These are phyloP conservation scores for Hemileia vastatrix DNA, from an alignment of 1,284 basidiomycete species.

Conservation along the genomic window DNA sequence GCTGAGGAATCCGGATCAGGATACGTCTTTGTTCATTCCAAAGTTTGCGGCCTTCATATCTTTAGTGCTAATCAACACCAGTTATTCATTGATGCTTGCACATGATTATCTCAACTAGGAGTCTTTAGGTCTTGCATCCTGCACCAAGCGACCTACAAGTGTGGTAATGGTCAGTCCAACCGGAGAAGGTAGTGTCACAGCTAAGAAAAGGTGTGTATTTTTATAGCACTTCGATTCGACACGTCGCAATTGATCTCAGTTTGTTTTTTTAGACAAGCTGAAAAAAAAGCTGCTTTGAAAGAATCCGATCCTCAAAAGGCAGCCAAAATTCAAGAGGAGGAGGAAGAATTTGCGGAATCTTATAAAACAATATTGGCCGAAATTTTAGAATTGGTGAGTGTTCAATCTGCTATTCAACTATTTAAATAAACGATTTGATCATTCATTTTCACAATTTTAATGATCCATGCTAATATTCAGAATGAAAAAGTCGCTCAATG, in stretches of 20 bases:
- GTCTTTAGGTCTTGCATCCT: slow-evolving; percentile 75
- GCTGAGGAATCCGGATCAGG: slow-evolving; percentile 91
- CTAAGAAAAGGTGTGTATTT: slow-evolving; percentile 12
- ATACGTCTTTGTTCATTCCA: slow-evolving; percentile 57
- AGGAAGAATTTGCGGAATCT: slow-evolving; percentile 17
- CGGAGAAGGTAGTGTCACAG: slow-evolving; percentile 24
- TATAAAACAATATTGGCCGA: slow-evolving; percentile 14
- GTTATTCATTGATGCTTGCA: slow-evolving; percentile 33
- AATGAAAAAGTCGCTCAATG: too few relatives aligned
- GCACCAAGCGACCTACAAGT: slow-evolving; percentile 94
- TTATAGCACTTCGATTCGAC: neutral
- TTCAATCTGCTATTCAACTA: neutral
- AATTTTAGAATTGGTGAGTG: slow-evolving; percentile 17
- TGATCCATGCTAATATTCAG: too few relatives aligned
- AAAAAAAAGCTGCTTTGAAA: slow-evolving; percentile 12
- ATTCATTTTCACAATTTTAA: too few relatives aligned
- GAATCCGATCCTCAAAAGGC: slow-evolving; percentile 18
- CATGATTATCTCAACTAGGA: slow-evolving; percentile 76
- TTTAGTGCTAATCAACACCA: neutral
- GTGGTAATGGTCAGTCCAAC: slow-evolving; percentile 71
- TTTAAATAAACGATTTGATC: too few relatives aligned
- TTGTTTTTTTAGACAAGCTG: slow-evolving; percentile 4
- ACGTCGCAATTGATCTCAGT: neutral
- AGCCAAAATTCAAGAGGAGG: slow-evolving; percentile 17
- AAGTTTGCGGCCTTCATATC: slow-evolving; percentile 23